Evolutionary conservation across 306 rosid species (phyloP), one percentile per base, ranked within the genome.

Genomic region (Arachis stenosperma): DNA sequence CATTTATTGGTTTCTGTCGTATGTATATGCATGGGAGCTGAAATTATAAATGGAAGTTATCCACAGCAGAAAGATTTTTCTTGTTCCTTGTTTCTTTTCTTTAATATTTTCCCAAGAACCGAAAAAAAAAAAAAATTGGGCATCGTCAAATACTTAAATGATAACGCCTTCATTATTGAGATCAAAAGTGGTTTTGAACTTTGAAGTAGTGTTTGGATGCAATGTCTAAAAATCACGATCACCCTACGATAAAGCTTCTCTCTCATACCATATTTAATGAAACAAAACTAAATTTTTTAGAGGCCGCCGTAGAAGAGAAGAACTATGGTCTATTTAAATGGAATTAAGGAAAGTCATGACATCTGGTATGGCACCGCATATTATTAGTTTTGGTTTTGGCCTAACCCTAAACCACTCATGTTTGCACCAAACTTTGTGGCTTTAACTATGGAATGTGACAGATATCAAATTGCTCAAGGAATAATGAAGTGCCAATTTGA

Each of bases 361-460:
- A 14, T 22, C 9, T 9, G 52, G 7, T 14, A 63, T 14, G 69
- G 61, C 3, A 5, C 42, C 44, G 9, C 50, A 46, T 42, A 13
- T 65, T 48, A 11, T 7, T 6, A 67, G 40, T 65, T 50, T 50
- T 42, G 63, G 44, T 59, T 48, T 69, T 0, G 60, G 74, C 43
- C 70, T 51, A 48, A 42, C 7, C 46, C 46, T 42, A 42, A 42
- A 37, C 30, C 8, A 37, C 42, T 6, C 40, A 1, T 51, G 65
- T 39, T 39, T 53, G 59, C 9, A 68, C 44, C 75, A 60, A 73
- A 43, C 5, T 60, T 53, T 14, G 75, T 53, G 75, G 55, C 61
- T 15, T 73, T 79, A 44, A 44, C 39, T 43, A 15, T 71, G 39
- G 77, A 70, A 8, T 36, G 10, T 59, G 69, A 75, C 51, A 0